phyloP scores from a whole-genome alignment of 2,329 filamentous ascomycete species.

The Alternaria sp. region DNA sequence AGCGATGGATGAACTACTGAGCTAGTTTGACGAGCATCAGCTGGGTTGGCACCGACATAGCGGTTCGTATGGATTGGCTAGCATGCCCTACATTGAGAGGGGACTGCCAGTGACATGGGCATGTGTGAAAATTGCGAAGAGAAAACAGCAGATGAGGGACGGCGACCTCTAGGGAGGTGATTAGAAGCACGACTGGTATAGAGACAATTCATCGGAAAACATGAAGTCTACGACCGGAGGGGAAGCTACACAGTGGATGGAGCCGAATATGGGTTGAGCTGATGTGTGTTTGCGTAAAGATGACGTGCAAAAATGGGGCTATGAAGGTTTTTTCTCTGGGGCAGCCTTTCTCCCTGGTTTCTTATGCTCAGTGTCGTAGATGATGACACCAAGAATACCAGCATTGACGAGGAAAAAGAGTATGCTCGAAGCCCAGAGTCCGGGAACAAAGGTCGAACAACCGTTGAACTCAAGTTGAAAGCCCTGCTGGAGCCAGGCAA shows the following conservation, averaged over 20 bases:
- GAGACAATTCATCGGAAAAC: neutral
- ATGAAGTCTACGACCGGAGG: neutral
- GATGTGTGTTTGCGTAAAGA: neutral
- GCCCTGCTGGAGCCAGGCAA: conserved; percentile 59
- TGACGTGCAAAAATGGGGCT: neutral
- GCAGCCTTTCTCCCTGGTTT: neutral
- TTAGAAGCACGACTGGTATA: neutral
- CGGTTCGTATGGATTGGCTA: neutral
- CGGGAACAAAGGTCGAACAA: conserved; percentile 80
- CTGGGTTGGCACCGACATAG: neutral
- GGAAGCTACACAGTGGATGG: neutral
- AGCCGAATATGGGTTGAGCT: neutral
- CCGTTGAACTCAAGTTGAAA: conserved; percentile 67
- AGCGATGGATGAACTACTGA: neutral
- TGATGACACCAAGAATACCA: conserved; percentile 83
- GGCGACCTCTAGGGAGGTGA: neutral
- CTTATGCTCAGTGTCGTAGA: conserved; percentile 62
- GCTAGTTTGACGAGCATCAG: neutral
- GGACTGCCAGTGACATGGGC: neutral
- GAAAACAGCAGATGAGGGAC: neutral
- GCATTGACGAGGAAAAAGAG: conserved; percentile 85
- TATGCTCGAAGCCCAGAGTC: conserved; percentile 77
- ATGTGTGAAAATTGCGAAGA: neutral
- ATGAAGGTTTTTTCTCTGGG: neutral
- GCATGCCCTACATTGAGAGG: neutral